A percentile compares a stretch with the other conserved stretches of the same genome.
Evolutionary conservation across 768 basidiomycete species (phyloP).

Genomic region (Porpolomopsis calyptriformis): DNA sequence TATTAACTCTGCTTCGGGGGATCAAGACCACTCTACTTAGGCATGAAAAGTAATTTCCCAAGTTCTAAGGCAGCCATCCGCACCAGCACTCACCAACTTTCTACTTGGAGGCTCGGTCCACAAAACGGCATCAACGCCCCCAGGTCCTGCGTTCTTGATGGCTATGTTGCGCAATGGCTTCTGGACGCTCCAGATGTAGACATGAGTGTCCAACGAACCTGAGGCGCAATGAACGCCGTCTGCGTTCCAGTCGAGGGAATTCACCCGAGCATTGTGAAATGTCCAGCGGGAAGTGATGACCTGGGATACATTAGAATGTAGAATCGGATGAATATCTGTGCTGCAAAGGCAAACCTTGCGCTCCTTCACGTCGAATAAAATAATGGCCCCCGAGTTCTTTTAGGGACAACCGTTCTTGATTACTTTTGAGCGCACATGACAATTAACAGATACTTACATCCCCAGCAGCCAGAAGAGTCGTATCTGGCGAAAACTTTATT

Average conservation of each 20-base stretch:
- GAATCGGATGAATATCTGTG: neutral
- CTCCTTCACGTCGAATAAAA: conserved; percentile 62
- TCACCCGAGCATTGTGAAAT: conserved; percentile 73
- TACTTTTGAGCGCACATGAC: too few relatives aligned
- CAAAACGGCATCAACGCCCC: conserved; percentile 71
- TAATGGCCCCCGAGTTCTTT: conserved; percentile 81
- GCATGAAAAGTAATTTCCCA: conserved; percentile 54
- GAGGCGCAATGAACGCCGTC: conserved; percentile 74
- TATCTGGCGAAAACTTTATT: conserved; percentile 73
- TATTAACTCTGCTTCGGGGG: too few relatives aligned
- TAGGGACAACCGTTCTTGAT: too few relatives aligned
- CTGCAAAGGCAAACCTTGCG: conserved; percentile 38
- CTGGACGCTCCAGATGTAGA: conserved; percentile 77
- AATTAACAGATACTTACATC: conserved; percentile 51
- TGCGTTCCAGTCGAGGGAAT: conserved; percentile 65
- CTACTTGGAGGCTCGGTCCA: conserved; percentile 52
- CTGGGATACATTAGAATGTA: conserved; percentile 23
- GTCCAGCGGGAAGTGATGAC: conserved; percentile 71
- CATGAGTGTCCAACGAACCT: conserved; percentile 85
- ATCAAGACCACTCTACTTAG: conserved; percentile 8
- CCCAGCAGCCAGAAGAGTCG: conserved; percentile 64
- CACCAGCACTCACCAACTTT: conserved; percentile 60
- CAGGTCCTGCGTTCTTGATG: conserved; percentile 78
- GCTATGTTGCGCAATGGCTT: conserved; percentile 64
- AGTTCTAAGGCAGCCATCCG: conserved; percentile 68